Conservation (phyloP, 1,284 basidiomycete genomes). For the Malassezia nana region DNA sequence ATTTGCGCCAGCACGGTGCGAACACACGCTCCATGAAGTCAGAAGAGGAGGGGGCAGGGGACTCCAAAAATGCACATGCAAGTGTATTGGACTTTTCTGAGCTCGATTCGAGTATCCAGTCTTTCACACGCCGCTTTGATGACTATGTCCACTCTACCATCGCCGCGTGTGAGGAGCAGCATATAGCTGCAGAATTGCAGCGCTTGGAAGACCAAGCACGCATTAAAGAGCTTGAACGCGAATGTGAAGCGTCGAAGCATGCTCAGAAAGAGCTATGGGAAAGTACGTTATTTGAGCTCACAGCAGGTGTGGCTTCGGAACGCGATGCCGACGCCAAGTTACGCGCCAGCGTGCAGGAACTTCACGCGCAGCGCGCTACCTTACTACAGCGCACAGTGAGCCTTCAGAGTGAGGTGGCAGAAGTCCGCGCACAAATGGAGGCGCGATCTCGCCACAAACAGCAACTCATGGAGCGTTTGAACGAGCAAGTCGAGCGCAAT, state of each 20-base stretch:
- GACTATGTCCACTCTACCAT: conserved; percentile 31
- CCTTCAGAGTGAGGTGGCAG: conserved; percentile 28
- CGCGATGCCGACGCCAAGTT: conserved; percentile 29
- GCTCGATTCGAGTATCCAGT: conserved; percentile 23
- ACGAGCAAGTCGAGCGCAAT: conserved; percentile 29
- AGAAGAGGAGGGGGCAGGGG: background rate
- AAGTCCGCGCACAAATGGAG: conserved; percentile 26
- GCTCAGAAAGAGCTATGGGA: conserved; percentile 34
- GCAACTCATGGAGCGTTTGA: conserved; percentile 21
- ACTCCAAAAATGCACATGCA: background rate
- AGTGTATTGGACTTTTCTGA: conserved; percentile 29
- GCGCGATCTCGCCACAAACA: conserved; percentile 26
- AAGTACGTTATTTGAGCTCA: conserved; percentile 9
- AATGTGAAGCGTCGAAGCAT: conserved; percentile 30
- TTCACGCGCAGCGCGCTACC: conserved; percentile 28
- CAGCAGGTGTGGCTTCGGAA: conserved; percentile 26
- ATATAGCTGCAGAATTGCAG: conserved; percentile 27
- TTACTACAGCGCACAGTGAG: conserved; percentile 27
- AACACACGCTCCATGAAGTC: background rate
- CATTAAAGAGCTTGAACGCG: conserved; percentile 24
- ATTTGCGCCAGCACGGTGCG: background rate
- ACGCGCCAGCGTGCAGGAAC: conserved; percentile 24
- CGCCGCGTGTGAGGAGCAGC: conserved; percentile 29
- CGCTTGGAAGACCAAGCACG: conserved; percentile 27
- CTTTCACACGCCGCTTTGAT: conserved; percentile 28